Base-by-base conservation (phyloP, 2,329 filamentous ascomycete species). In the Huntiella decipiens region DNA sequence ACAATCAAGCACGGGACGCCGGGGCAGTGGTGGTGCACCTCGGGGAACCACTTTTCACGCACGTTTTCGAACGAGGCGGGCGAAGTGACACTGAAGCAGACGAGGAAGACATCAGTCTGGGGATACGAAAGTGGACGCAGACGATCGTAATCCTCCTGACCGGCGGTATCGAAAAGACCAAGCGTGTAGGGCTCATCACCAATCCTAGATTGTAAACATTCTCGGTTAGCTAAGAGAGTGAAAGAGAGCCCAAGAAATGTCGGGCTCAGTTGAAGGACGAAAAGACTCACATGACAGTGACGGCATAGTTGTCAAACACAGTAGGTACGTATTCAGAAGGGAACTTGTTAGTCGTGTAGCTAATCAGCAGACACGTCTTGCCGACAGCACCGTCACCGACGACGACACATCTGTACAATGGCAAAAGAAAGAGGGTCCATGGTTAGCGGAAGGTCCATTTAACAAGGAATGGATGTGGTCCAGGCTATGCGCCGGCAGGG, bases 341-440 rank as follows among this genome's bases (percentile, higher is more conserved):
- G 64, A 98, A 98, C 60, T 96, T 96, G 74, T 98, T 98, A 53
- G 91, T 98, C 53, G 91, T 98, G 67, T 98, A 98, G 63, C 85
- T 93, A 68, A 98, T 98, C 61, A 98, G 77, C 53, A 98, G 77
- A 67, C 91, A 98, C 54, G 91, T 98, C 74, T 98, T 98, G 64
- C 91, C 91, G 56, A 98, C 91, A 54, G 91, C 91, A 87, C 91
- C 91, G 66, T 98, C 91, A 63, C 91, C 91, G 58, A 98, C 91
- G 56, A 98, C 91, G 59, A 98, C 91, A 68, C 91, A 98, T 68
- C 91, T 98, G 50, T 40, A 50, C 31, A 39, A 28, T 28, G 22
- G 22, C 22, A 28, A 32, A 6, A 41, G 10, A 28, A 41, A 47
- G 37, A 16, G 11, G 15, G 16, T 15, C 15, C 15, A 40, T 42